Percentiles rank a stretch among this genome's conserved stretches.
phyloP scores from a whole-genome alignment of 192 early-diverging fungal genomes.

The Chytriomyces sp. region DNA sequence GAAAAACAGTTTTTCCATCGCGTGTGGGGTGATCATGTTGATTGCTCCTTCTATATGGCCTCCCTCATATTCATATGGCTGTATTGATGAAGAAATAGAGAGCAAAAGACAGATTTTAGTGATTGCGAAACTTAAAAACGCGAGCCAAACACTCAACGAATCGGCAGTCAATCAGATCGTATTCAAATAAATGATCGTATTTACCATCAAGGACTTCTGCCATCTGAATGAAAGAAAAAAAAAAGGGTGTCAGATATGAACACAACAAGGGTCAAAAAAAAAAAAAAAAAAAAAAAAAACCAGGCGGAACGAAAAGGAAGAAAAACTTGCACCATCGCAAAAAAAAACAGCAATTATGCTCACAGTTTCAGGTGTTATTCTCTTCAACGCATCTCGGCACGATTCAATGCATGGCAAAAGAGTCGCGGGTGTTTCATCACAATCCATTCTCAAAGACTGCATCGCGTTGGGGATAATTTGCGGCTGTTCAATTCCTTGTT shows the following conservation, averaged over 20 bases:
- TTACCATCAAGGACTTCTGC: constrained; percentile 71
- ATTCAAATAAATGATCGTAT: constrained; percentile 59
- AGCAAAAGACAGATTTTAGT: neutral
- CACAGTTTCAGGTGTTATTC: constrained; percentile 40
- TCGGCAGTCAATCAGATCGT: constrained; percentile 82
- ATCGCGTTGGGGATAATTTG: too few species aligned
- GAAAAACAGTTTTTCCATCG: constrained; percentile 67
- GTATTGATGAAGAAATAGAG: neutral
- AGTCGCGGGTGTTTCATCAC: neutral
- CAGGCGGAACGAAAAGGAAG: neutral
- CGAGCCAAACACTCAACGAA: constrained; percentile 45
- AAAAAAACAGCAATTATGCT: neutral
- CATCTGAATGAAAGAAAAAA: constrained; percentile 43
- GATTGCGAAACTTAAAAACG: neutral
- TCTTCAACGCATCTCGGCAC: constrained; percentile 35
- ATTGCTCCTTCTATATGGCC: constrained; percentile 78
- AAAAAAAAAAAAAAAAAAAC: neutral
- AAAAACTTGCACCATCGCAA: too few species aligned
- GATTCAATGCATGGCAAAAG: constrained; percentile 2
- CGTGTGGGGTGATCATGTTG: constrained; percentile 70
- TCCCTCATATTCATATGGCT: constrained; percentile 83
- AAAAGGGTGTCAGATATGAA: too few species aligned
- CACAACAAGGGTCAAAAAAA: too few species aligned
- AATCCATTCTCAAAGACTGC: neutral
- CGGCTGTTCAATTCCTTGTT: neutral